Base-by-base conservation (phyloP, 129 eudicot species). In the Heracleum sosnowskyi region DNA sequence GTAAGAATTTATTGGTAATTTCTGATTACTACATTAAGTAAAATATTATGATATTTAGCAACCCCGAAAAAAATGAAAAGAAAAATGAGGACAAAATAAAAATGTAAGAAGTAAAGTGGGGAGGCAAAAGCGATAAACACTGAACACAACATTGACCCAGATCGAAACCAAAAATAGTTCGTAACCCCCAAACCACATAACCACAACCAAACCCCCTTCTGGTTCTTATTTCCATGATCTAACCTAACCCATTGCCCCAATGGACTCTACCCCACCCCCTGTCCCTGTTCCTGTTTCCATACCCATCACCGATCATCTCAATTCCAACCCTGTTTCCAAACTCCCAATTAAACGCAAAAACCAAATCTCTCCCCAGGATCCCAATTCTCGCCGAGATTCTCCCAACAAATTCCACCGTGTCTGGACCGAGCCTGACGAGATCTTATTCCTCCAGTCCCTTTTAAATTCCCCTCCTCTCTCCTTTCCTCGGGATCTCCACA, bases 341-440 rank as follows among this genome's bases (percentile, higher is more conserved):
- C 97, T 91, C 71, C 97, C 97, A 41, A 76, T 91, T 77, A 91
- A 91, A 73, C 97, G 94, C 87, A 91, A 91, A 87, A 81, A 29
- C 86, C 88, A 79, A 80, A 36, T 55, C 87, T 12, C 31, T 75
- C 73, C 29, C 47, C 47, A 16, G 24, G 51, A 55, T 40, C 41
- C 8, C 60, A 70, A 28, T 46, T 45, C 76, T 41, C 69, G 80
- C 20, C 73, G 57, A 24, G 83, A 82, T 20, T 81, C 88, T 26
- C 91, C 95, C 7, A 86, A 82, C 83, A 91, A 91, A 49, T 89
- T 87, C 80, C 95, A 89, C 73, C 88, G 97, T 49, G 82, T 91
- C 33, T 91, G 97, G 95, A 86, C 92, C 68, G 92, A 91, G 53
- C 88, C 89, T 1, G 95, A 91, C 87, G 97, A 91, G 89, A 89